These are phyloP conservation scores for Rickenella mellea DNA, from an alignment of 768 basidiomycete genomes.

Conservation along the genomic window DNA sequence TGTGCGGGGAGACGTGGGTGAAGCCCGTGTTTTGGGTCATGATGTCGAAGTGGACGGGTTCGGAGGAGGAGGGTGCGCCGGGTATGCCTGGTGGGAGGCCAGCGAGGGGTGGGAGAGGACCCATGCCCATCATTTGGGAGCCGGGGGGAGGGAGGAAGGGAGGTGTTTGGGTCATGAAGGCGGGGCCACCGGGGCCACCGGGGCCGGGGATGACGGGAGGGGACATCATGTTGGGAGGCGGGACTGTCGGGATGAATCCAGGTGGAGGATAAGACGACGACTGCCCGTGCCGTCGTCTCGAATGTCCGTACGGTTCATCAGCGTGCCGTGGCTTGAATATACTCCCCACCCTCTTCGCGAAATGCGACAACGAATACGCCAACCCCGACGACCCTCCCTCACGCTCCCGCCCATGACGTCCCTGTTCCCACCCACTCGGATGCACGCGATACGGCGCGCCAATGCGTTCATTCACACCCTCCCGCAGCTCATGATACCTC, in stretches of 20 bases:
- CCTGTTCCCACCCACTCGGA: neutral
- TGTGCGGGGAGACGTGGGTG: conserved; percentile 58
- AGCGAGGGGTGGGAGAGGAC: neutral
- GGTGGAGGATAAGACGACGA: neutral
- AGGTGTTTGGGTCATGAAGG: neutral
- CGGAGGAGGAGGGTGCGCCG: conserved; percentile 6
- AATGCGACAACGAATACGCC: neutral
- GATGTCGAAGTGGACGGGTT: conserved; percentile 33
- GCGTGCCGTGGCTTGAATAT: neutral
- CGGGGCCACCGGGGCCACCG: neutral
- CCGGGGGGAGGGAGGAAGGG: neutral
- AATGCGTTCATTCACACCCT: neutral
- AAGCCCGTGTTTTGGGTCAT: conserved; percentile 35
- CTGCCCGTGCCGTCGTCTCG: neutral
- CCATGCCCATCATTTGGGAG: neutral
- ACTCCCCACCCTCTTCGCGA: neutral
- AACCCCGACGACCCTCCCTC: neutral
- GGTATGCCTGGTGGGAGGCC: conserved; percentile 8
- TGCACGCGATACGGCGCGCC: neutral
- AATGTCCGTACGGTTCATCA: neutral
- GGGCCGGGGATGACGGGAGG: too few relatives aligned
- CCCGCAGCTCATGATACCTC: neutral
- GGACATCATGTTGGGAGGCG: neutral
- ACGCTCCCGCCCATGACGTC: too few relatives aligned
- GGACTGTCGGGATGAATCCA: neutral